Evolutionary conservation across 73 alveolate species (phyloP).

Genomic region (Tetrahymena borealis): DNA sequence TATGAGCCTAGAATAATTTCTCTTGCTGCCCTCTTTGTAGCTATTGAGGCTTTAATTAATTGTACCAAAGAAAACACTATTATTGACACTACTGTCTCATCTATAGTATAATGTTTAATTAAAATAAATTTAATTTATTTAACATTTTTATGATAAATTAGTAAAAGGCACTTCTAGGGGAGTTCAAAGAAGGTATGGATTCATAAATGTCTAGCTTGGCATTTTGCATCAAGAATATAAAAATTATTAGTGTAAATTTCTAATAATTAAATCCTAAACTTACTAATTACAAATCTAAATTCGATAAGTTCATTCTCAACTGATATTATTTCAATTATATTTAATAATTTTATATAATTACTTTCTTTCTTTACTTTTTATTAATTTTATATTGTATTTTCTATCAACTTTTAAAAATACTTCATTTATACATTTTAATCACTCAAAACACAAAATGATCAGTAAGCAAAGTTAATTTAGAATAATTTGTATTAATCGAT

Average conservation of each 20-base stretch:
- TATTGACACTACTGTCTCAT: neutral
- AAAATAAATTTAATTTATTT: neutral
- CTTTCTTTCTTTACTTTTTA: too few relatives aligned
- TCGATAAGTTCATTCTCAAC: neutral
- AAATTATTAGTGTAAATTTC: neutral
- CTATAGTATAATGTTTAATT: neutral
- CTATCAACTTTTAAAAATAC: too few relatives aligned
- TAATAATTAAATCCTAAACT: neutral
- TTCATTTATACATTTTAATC: too few relatives aligned
- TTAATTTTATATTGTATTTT: too few relatives aligned
- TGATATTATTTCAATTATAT: too few relatives aligned
- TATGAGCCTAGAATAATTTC: neutral
- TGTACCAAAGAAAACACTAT: neutral
- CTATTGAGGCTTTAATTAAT: neutral
- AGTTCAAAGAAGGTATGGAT: neutral
- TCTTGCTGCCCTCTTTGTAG: neutral
- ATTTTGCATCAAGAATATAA: neutral
- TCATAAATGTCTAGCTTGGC: neutral
- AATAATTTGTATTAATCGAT: too few relatives aligned
- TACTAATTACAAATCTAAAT: neutral
- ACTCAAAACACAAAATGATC: too few relatives aligned
- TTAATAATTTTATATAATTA: too few relatives aligned
- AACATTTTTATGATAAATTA: neutral
- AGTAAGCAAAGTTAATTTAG: too few relatives aligned
- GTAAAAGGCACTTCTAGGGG: neutral